Evolutionary conservation across 805 yeast genomes (phyloP).

Genomic region (Pichia deserticola): DNA sequence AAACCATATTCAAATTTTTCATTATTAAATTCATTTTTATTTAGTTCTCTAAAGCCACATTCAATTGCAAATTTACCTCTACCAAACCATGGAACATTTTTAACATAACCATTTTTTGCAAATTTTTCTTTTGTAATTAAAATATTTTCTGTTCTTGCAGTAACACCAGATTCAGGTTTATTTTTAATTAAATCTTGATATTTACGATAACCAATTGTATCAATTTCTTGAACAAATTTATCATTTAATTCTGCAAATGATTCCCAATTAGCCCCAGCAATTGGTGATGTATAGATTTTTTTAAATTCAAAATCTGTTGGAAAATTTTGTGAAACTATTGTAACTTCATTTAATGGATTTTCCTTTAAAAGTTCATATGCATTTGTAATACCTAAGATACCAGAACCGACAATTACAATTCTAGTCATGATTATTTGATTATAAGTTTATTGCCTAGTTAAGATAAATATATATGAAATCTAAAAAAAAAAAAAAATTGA

Average conservation of each 20-base stretch:
- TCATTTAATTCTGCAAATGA: constrained; percentile 46
- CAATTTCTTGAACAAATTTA: constrained; percentile 30
- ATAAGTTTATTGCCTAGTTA: no score
- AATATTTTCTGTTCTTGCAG: constrained; percentile 16
- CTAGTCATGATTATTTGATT: constrained; percentile 12
- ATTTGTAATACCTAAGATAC: constrained; percentile 50
- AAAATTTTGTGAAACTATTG: constrained; percentile 37
- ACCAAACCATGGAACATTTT: constrained; percentile 41
- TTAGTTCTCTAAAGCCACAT: constrained; percentile 29
- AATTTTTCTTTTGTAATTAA: constrained; percentile 17
- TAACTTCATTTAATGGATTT: constrained; percentile 32
- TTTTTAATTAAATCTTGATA: constrained; percentile 38
- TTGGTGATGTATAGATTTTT: constrained; percentile 51
- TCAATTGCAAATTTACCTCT: constrained; percentile 16
- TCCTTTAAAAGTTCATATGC: constrained; percentile 36
- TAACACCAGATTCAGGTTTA: constrained; percentile 46
- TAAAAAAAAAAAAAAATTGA: no score
- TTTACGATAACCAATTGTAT: constrained; percentile 40
- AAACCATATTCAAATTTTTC: constrained; percentile 33
- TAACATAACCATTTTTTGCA: constrained; percentile 9
- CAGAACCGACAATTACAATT: constrained; percentile 32
- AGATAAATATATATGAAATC: no score
- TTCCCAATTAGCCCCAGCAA: constrained; percentile 69
- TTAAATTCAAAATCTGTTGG: constrained; percentile 50
- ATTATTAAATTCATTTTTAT: constrained; percentile 30